A percentile compares a stretch with the other conserved stretches of the same genome.
phyloP scores from a whole-genome alignment of 2,329 filamentous ascomycete genomes.

The Aureobasidium subglaciale region DNA sequence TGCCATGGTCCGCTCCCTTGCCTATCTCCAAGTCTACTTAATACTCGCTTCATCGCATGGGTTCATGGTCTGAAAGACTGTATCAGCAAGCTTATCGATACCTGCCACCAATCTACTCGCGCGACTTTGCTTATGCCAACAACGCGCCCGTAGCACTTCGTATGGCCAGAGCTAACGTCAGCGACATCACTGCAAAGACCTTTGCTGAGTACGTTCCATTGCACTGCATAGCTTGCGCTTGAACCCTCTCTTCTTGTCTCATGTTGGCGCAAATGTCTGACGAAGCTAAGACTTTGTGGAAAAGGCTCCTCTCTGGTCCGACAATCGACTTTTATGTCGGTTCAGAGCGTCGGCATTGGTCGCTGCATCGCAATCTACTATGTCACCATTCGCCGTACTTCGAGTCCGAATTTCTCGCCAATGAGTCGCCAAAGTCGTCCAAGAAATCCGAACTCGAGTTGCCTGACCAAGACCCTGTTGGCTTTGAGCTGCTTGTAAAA shows the following conservation, averaged over 20 bases:
- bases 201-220: constrained; percentile 47
- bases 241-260: not conserved
- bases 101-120: constrained; percentile 27
- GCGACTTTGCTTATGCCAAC: constrained; percentile 40
- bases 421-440: constrained; percentile 31
- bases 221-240: constrained; percentile 27
- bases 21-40: constrained; percentile 17
- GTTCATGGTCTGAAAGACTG: constrained; percentile 17
- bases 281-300: constrained; percentile 37
- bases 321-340: constrained; percentile 48
- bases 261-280: constrained; percentile 20
- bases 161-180: constrained; percentile 42
- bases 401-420: constrained; percentile 29
- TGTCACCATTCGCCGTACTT: constrained; percentile 46
- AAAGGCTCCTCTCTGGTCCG: constrained; percentile 47
- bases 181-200: constrained; percentile 39
- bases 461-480: constrained; percentile 42
- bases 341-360: constrained; percentile 41
- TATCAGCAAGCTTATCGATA: constrained; percentile 18
- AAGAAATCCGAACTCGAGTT: constrained; percentile 38
- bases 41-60: constrained; percentile 17
- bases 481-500: constrained; percentile 49
- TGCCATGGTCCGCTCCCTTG: constrained; percentile 19
- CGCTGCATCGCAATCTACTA: constrained; percentile 46
- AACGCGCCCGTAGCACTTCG: constrained; percentile 32